Evolutionary conservation across 805 yeast genomes (phyloP).

Genomic region (Kodamaea hsintzibuensis): DNA sequence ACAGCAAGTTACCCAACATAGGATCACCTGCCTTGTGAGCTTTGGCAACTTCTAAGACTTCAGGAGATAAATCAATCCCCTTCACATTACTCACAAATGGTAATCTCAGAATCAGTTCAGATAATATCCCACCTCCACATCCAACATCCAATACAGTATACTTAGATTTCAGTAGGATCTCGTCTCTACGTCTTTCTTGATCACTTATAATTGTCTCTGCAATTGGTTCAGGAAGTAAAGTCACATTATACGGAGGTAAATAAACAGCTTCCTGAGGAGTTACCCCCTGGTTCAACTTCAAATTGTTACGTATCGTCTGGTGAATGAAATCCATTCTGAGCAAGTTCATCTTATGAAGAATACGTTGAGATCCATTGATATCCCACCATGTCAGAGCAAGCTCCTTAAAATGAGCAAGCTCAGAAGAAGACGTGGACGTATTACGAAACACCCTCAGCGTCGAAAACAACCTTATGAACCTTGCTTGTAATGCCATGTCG

Average conservation of each 20-base stretch:
- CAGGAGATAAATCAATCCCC: constrained; percentile 85
- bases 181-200: constrained; percentile 48
- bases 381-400: constrained; percentile 99
- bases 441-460: constrained; percentile 11
- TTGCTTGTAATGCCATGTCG: not conserved
- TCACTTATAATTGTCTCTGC: constrained; percentile 48
- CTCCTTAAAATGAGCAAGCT: constrained; percentile 77
- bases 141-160: constrained; percentile 81
- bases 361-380: constrained; percentile 86
- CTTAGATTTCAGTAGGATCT: constrained; percentile 33
- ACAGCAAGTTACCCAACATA: constrained; percentile 48
- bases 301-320: constrained; percentile 50
- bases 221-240: constrained; percentile 62
- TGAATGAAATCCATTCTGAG: constrained; percentile 85
- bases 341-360: constrained; percentile 91
- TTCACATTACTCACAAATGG: constrained; percentile 60
- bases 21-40: constrained; percentile 72
- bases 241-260: constrained; percentile 75
- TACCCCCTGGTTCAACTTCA: constrained; percentile 39
- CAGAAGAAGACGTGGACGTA: constrained; percentile 55
- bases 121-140: constrained; percentile 96
- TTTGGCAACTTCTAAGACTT: constrained; percentile 78
- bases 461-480: not conserved
- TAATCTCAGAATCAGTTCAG: constrained; percentile 84
- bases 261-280: constrained; percentile 50